These are phyloP conservation scores for Phaffia tasmanica DNA, from an alignment of 768 basidiomycete species.

Conservation along the genomic window DNA sequence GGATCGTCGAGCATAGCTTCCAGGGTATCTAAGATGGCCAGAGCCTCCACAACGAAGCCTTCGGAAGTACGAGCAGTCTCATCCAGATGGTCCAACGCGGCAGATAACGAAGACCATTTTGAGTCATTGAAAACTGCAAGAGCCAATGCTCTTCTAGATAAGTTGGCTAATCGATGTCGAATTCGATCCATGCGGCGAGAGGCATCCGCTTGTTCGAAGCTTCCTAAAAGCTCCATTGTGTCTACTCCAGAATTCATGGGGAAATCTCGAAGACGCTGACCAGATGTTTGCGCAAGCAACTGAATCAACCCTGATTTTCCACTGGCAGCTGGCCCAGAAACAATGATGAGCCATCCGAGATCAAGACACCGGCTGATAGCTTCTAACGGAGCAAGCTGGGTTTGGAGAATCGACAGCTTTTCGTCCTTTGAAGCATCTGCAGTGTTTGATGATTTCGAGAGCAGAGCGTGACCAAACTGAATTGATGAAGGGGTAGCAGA, in stretches of 20 bases:
- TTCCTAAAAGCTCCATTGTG: constrained; percentile 83
- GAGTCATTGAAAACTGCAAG: constrained; percentile 12
- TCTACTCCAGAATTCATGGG: constrained; percentile 77
- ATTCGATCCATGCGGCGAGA: constrained; percentile 10
- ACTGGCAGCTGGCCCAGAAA: constrained; percentile 59
- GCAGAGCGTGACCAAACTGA: constrained; percentile 56
- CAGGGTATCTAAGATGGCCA: constrained; percentile 11
- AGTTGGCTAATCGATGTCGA: constrained; percentile 7
- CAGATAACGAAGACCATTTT: constrained; percentile 10
- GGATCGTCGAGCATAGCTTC: constrained; percentile 12
- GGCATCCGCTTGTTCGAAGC: constrained; percentile 80
- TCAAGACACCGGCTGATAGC: constrained; percentile 61
- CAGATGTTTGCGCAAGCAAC: constrained; percentile 57
- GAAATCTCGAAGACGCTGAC: constrained; percentile 59
- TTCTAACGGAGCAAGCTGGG: constrained; percentile 57
- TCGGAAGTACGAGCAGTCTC: too few species aligned
- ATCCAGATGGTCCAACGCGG: constrained; percentile 5
- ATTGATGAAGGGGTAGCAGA: constrained; percentile 37
- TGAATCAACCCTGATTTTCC: constrained; percentile 74
- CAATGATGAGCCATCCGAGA: constrained; percentile 75
- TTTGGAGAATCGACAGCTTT: constrained; percentile 49
- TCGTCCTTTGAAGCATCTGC: constrained; percentile 31
- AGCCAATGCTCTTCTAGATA: background rate
- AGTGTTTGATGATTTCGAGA: constrained; percentile 37
- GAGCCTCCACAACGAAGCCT: constrained; percentile 6